Percentiles rank a stretch among this genome's conserved stretches.
These are phyloP conservation scores for Copromyces sp. DNA, from an alignment of 495 filamentous ascomycete genomes.

Conservation along the genomic window DNA sequence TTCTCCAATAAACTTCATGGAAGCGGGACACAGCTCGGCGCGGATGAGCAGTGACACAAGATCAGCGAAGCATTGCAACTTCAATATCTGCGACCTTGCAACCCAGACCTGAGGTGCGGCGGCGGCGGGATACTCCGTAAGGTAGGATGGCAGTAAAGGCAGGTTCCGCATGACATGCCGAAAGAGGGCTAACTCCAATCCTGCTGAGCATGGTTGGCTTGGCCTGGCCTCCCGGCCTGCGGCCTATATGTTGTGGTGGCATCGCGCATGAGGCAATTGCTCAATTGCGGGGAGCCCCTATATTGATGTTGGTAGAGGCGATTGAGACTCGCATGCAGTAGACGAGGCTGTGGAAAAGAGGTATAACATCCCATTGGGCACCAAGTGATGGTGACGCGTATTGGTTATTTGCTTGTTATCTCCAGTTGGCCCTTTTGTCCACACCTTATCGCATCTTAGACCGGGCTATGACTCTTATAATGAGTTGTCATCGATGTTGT, in stretches of 20 bases:
- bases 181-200: conserved; percentile 5
- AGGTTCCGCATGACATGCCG: conserved; percentile 9
- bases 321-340: neutral
- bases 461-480: neutral
- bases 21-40: conserved; percentile 6
- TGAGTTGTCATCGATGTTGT: neutral
- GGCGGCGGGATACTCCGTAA: neutral
- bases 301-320: neutral
- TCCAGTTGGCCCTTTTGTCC: neutral
- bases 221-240: conserved; percentile 2
- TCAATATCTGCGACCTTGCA: neutral
- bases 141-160: neutral
- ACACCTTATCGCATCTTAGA: neutral
- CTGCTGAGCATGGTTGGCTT: conserved; percentile 3
- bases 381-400: neutral
- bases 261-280: conserved; percentile 12
- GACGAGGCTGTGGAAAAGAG: neutral
- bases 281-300: conserved; percentile 14
- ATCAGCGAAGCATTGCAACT: conserved; percentile 9
- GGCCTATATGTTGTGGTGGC: conserved; percentile 1
- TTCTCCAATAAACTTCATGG: conserved; percentile 20
- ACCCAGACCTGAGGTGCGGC: neutral
- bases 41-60: conserved; percentile 6
- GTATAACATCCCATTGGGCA: neutral
- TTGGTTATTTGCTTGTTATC: neutral